Evolutionary conservation across 352 stramenopile genomes (phyloP).

Genomic region (Pythium phragmiticola): DNA sequence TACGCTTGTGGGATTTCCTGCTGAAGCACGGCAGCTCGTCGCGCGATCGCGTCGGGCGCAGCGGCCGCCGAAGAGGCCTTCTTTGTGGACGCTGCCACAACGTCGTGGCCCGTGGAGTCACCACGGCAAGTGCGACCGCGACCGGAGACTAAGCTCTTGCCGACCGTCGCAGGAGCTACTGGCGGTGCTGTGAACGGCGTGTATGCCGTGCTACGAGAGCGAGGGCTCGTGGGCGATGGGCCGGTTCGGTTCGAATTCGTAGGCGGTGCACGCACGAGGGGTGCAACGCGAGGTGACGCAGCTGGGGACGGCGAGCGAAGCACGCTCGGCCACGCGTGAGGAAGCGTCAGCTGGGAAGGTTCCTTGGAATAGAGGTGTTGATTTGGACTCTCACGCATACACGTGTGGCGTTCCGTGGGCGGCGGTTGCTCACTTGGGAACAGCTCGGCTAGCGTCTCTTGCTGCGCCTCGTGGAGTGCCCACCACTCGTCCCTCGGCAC

Average conservation of each 20-base stretch:
- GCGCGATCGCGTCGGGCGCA: slow-evolving; percentile 19
- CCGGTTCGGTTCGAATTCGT: not conserved
- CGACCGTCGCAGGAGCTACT: not conserved
- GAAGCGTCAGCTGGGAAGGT: not conserved
- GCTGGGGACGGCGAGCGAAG: slow-evolving; percentile 9
- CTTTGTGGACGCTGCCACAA: not conserved
- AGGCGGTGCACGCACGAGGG: slow-evolving; percentile 2
- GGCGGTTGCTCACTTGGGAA: slow-evolving; percentile 19
- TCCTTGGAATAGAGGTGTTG: slow-evolving; percentile 7
- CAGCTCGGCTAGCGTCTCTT: slow-evolving; percentile 31
- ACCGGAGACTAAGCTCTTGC: not conserved
- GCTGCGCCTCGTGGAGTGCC: slow-evolving; percentile 38
- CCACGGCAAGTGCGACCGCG: not conserved
- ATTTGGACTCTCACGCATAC: slow-evolving; percentile 4
- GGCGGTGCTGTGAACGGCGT: not conserved
- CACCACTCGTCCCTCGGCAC: slow-evolving; percentile 55
- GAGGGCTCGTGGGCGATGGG: not conserved
- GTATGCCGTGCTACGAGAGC: not conserved
- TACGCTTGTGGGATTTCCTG: slow-evolving; percentile 47
- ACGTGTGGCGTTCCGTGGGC: slow-evolving; percentile 7
- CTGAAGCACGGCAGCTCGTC: slow-evolving; percentile 22
- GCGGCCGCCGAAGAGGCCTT: not conserved
- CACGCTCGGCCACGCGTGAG: slow-evolving; percentile 20
- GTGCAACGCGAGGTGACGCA: not conserved
- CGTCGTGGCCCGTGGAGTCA: not conserved